Evolutionary conservation across 805 yeast species (phyloP).

Genomic region (Yarrowia sp.): DNA sequence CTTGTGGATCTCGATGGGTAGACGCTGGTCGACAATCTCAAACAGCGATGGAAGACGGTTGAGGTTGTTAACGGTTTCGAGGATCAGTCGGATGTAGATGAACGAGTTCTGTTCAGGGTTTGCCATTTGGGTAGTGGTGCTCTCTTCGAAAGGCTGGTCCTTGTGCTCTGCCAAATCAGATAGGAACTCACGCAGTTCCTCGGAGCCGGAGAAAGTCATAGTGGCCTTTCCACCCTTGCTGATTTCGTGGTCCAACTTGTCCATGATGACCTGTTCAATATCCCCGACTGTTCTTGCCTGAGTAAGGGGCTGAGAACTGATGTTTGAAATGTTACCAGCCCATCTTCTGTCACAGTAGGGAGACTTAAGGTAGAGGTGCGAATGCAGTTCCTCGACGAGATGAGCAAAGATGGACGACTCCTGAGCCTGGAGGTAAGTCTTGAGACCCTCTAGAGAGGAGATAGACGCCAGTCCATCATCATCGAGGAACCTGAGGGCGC

Average conservation of each 20-base stretch:
- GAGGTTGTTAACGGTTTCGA: constrained; percentile 56
- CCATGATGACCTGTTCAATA: constrained; percentile 32
- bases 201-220: constrained; percentile 31
- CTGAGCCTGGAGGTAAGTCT: constrained; percentile 39
- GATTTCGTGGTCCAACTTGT: constrained; percentile 31
- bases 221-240: constrained; percentile 27
- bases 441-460: constrained; percentile 36
- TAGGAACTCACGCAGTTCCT: constrained; percentile 31
- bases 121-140: constrained; percentile 38
- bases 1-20: constrained; percentile 60
- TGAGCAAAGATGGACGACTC: constrained; percentile 55
- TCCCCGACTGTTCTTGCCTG: constrained; percentile 25
- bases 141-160: constrained; percentile 26
- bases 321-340: constrained; percentile 31
- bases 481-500: constrained; percentile 41
- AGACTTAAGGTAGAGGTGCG: constrained; percentile 59
- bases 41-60: constrained; percentile 59
- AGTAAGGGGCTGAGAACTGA: constrained; percentile 28
- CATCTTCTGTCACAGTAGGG: constrained; percentile 38
- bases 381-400: constrained; percentile 71
- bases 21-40: constrained; percentile 51
- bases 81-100: constrained; percentile 50
- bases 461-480: constrained; percentile 35
- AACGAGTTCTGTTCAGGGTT: constrained; percentile 48
- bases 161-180: constrained; percentile 11